Base-by-base conservation (phyloP, 768 basidiomycete genomes). In the Termitomyces sp. region DNA sequence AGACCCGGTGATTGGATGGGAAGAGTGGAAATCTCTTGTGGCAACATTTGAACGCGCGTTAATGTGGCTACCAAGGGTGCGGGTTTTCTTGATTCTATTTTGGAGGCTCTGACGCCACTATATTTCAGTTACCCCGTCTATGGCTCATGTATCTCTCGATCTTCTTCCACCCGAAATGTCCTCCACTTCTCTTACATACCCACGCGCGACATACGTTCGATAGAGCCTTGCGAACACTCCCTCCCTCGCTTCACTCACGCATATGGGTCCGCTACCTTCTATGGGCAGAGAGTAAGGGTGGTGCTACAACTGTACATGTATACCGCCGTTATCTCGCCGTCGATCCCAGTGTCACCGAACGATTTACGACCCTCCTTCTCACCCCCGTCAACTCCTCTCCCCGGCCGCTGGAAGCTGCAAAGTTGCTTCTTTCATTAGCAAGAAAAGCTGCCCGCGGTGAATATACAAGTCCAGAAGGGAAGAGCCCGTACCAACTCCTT, bases 171-270 rank as follows among this genome's bases (percentile, higher is more conserved):
- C 92, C 94, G 1, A 78, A 84, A 55, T 98, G 96, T 71, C 96
- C 97, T 4, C 79, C 96, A 5, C 71, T 84, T 24, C 79, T 98
- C 59, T 89, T 91, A 16, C 81, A 92, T 70, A 92, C 95, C 0
- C 96, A 98, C 75, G 96, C 94, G 18, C 87, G 97, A 22, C 84
- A 89, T 63, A 97, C 96, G 1, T 98, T 91, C 71, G 97, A 99
- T 76, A 88, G 97, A 44, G 92, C 96, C 2, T 75, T 99, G 33
- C 91, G 96, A 55, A 95, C 96, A 1, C 84, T 99, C 8, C 91
- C 95, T 15, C 95, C 96, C 2, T 95, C 94, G 51, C 79, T 98
- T 22, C 97, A 99, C 70, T 84, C 84, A 5, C 89, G 95, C 39
- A 84, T 98, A 65, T 99, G 97, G 97, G 84, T 89, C 13, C 84